Percentiles rank a stretch among this genome's conserved stretches.
Evolutionary conservation across 1,284 basidiomycete species (phyloP).

Genomic region (Ustilago trichophora): DNA sequence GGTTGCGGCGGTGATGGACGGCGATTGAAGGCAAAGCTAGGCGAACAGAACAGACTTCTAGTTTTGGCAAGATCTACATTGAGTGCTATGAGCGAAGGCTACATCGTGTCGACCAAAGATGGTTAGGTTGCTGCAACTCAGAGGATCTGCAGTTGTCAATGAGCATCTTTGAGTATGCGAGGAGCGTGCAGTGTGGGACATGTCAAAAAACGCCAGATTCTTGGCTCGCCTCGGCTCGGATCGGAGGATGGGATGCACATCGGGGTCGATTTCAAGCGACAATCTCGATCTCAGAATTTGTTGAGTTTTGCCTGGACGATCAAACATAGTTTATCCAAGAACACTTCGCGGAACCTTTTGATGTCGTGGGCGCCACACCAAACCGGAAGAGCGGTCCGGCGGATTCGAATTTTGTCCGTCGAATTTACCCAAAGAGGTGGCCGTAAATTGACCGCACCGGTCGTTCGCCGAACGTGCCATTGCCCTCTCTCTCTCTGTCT

Average conservation of each 20-base stretch:
- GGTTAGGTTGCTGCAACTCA: too few relatives aligned
- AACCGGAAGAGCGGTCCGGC: constrained; percentile 38
- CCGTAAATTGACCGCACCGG: constrained; percentile 39
- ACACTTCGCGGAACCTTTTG: not conserved
- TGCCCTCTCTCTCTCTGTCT: not conserved
- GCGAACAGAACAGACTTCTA: not conserved
- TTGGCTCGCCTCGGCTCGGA: not conserved
- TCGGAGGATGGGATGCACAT: not conserved
- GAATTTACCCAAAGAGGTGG: constrained; percentile 1
- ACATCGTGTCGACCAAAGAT: too few relatives aligned
- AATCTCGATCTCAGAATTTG: not conserved
- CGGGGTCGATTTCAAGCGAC: not conserved
- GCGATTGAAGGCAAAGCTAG: not conserved
- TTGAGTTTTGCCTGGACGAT: not conserved
- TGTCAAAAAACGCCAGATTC: constrained; percentile 9
- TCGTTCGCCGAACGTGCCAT: not conserved
- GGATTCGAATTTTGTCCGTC: constrained; percentile 2
- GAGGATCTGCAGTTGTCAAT: not conserved
- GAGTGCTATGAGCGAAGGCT: not conserved
- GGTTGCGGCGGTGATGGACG: constrained; percentile 4
- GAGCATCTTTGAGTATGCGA: too few relatives aligned
- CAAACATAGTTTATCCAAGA: not conserved
- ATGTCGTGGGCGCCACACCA: too few relatives aligned
- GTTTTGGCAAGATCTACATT: constrained; percentile 25
- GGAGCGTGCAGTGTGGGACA: constrained; percentile 16